Conservation (phyloP, 305 asterid species). For the Vinca major region DNA sequence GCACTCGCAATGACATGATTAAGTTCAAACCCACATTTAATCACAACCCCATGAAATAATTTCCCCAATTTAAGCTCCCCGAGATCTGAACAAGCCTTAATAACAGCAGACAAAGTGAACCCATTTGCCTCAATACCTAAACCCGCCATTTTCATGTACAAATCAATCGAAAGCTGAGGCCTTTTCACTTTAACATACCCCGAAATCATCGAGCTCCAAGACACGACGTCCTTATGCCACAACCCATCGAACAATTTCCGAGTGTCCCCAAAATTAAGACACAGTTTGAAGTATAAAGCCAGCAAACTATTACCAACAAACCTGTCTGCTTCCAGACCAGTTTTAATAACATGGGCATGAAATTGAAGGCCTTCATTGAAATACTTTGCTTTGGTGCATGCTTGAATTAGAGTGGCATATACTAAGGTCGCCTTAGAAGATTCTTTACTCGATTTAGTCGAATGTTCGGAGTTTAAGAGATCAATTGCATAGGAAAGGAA, state of each 20-base stretch:
- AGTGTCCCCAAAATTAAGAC: constrained; percentile 32
- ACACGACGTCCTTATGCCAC: constrained; percentile 57
- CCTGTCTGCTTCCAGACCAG: constrained; percentile 60
- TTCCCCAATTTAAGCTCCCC: constrained; percentile 35
- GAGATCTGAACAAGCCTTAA: constrained; percentile 59
- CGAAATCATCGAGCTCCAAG: constrained; percentile 87
- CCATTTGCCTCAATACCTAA: constrained; percentile 48
- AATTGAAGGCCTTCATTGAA: constrained; percentile 60
- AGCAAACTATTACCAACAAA: constrained; percentile 71
- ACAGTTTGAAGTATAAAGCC: constrained; percentile 53
- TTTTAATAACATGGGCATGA: constrained; percentile 56
- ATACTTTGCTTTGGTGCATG: constrained; percentile 35
- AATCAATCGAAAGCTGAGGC: constrained; percentile 31
- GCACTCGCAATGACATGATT: constrained; percentile 55
- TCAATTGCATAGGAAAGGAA: constrained; percentile 37
- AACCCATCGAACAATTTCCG: constrained; percentile 42
- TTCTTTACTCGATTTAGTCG: constrained; percentile 11
- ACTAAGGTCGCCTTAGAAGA: constrained; percentile 45
- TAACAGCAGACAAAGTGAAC: constrained; percentile 53
- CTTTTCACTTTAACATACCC: constrained; percentile 56
- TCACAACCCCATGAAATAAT: constrained; percentile 50
- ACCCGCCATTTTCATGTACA: constrained; percentile 44
- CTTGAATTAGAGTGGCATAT: constrained; percentile 48
- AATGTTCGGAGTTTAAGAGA: constrained; percentile 32
- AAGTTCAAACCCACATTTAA: constrained; percentile 39